These are phyloP conservation scores for Panicum virgatum DNA, from an alignment of 202 grass and related monocot genomes.

Conservation along the genomic window DNA sequence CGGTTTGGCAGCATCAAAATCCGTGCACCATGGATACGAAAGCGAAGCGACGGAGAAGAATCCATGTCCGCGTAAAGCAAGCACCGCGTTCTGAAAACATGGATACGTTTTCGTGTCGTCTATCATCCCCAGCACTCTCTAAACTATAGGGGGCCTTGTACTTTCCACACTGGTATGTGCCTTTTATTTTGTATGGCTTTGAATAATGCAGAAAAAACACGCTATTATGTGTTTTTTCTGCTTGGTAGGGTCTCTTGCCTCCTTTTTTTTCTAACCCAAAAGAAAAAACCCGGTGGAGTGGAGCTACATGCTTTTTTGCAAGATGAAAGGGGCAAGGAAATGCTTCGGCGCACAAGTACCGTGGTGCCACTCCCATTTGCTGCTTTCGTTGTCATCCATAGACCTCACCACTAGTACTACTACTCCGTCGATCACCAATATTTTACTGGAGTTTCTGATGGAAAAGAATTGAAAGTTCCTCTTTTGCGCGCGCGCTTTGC, in stretches of 20 bases:
- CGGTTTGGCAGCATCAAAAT: neutral
- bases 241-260: neutral
- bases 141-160: neutral
- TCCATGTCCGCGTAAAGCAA: neutral
- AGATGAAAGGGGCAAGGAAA: neutral
- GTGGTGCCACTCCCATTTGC: constrained; percentile 19
- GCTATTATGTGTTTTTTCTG: neutral
- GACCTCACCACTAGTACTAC: neutral
- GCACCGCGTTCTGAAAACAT: neutral
- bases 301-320: neutral
- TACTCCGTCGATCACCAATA: neutral
- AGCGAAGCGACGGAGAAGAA: constrained; percentile 3
- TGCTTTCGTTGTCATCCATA: constrained; percentile 36
- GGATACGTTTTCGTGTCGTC: neutral
- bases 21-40: neutral
- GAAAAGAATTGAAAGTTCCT: constrained; percentile 41
- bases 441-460: neutral
- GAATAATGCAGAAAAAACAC: neutral
- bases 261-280: neutral
- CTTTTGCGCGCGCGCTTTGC: constrained; percentile 32
- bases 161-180: neutral
- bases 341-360: constrained; percentile 35
- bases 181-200: neutral
- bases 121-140: neutral
- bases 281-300: neutral